phyloP scores from a whole-genome alignment of 768 basidiomycete species.

The Stropharia rugosoannulata region DNA sequence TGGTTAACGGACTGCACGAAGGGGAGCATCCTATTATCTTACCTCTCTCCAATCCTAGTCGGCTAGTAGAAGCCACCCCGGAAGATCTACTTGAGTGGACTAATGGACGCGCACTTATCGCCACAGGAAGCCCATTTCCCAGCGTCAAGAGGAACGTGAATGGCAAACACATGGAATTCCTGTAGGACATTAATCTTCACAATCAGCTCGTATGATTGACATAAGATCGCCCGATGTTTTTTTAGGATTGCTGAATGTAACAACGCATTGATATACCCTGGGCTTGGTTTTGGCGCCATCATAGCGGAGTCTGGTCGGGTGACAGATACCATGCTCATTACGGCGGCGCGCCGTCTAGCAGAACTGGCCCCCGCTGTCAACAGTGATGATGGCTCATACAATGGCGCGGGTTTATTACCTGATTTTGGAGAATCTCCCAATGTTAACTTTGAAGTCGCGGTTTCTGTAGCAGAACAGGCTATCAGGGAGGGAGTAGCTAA shows the following conservation, averaged over 20 bases:
- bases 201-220: not conserved
- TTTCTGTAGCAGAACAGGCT: conserved; percentile 79
- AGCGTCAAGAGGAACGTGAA: conserved; percentile 60
- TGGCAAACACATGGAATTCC: conserved; percentile 55
- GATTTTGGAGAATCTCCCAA: conserved; percentile 71
- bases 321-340: conserved; percentile 88
- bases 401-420: conserved; percentile 70
- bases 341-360: conserved; percentile 73
- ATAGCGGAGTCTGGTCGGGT: conserved; percentile 60
- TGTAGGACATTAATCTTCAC: conserved; percentile 39
- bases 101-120: conserved; percentile 72
- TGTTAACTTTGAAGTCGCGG: conserved; percentile 79
- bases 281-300: conserved; percentile 80
- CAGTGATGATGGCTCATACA: conserved; percentile 37
- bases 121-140: conserved; percentile 84
- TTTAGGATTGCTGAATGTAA: conserved; percentile 73
- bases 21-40: conserved; percentile 80
- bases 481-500: conserved; percentile 67
- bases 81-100: conserved; percentile 78
- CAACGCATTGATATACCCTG: conserved; percentile 83
- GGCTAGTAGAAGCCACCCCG: conserved; percentile 73
- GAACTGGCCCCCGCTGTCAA: conserved; percentile 62
- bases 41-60: conserved; percentile 81
- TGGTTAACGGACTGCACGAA: conserved; percentile 51
- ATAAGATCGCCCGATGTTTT: not conserved